Evolutionary conservation across 2,329 filamentous ascomycete species (phyloP), one percentile per base, ranked within the genome.

Genomic region (Aspergillus latus): DNA sequence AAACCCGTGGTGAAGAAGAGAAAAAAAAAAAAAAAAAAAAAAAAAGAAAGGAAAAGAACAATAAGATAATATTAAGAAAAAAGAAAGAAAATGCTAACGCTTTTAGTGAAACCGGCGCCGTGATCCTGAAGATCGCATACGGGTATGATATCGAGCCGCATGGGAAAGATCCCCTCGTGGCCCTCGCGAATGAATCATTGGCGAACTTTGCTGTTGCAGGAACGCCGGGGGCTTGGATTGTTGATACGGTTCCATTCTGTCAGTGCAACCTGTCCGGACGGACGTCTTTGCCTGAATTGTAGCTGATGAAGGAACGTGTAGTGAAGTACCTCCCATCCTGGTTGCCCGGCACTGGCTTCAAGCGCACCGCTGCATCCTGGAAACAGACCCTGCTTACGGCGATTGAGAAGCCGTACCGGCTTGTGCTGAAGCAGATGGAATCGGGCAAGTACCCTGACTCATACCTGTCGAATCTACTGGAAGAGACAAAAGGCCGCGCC

Each of bases 321-420:
- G 68, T 70, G 26, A 65, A 45, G 48, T 63, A 68, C 49, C 21
- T 80, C 0, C 79, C 80, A 0, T 62, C 72, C 1, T 80, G 79
- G 75, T 61, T 78, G 11, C 79, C 78, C 1, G 78, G 79, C 0
- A 71, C 74, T 9, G 66, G 63, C 1, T 82, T 80, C 67, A 75
- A 79, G 49, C 52, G 62, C 4, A 75, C 64, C 0, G 79, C 77
- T 0, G 66, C 67, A 6, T 42, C 62, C 1, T 78, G 71, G 65
- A 68, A 63, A 4, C 61, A 62, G 1, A 66, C 58, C 2, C 52
- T 75, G 1, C 30, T 61, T 0, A 61, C 69, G 7, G 66, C 67
- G 2, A 65, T 65, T 4, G 70, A 77, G 3, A 64, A 69, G n/a
- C 79, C 79, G 0, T 80, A 76, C 52, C 64, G 59, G 1, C 79